Evolutionary conservation across 805 yeast genomes (phyloP), one percentile per base, ranked within the genome.

Genomic region (Starmerella floricola): DNA sequence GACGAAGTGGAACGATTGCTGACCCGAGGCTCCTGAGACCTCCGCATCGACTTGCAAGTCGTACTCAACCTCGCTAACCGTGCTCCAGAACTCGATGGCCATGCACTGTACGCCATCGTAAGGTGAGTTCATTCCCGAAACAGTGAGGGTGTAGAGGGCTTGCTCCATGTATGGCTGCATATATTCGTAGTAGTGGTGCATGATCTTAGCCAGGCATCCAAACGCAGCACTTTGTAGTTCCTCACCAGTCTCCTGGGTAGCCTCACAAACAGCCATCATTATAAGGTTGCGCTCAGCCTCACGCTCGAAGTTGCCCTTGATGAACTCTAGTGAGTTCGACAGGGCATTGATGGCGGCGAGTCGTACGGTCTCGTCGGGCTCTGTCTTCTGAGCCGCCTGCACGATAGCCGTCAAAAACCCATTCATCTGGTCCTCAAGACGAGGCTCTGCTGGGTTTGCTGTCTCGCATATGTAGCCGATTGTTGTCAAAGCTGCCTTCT

Each of bases 71-170:
- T 91, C 98, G 67, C 97, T 87, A n/a, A 91, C 91, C n/a, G 98
- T 85, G 46, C 88, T 78, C 98, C 98, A 91, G 61, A 91, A 88
- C 65, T 91, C 98, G 44, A 91, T 91, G 24, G 98, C 96, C 96
- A 88, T 87, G 59, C 96, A 85, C 1, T 95, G 80, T 24, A 91
- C 97, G 54, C 74, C 74, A 55, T 82, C 94, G 63, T 84, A 80
- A 27, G 65, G 58, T 44, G 85, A 78, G 62, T 79, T 79, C 95
- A 91, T 91, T 34, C 97, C 96, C 17, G 78, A 65, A 34, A 88
- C 86, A 4, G 97, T 87, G 45, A 91, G 70, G 15, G 85, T 84
- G 54, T 81, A 91, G 40, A 91, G 66, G 2, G 98, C 98, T 67
- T 84, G 86, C 64, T 88, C 96, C 98, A 91, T 91, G 62, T 91